Base-by-base conservation (phyloP, 345 rosid species). In the Cochlearia excelsa region DNA sequence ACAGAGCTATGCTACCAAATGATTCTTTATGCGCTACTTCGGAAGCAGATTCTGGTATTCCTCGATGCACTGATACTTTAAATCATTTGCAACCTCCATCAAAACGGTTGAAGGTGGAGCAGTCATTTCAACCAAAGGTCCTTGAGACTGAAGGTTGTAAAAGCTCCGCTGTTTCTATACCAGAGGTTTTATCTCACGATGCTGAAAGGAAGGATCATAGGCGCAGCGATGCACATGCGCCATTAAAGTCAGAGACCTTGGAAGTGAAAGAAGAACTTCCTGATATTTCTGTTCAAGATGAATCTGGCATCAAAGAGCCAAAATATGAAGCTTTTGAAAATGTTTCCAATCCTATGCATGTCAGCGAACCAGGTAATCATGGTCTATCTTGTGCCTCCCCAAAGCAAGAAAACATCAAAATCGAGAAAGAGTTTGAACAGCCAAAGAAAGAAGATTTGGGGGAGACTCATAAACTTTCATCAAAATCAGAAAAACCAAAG, bases 401-500 rank as follows among this genome's bases (percentile, higher is more conserved):
- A 30, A 81, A 79, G 76, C 78, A 69, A 68, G 91, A 88, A 59
- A 77, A 57, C 37, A 26, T 37, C 51, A 73, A 72, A 71, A 59
- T 70, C 64, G 82, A 87, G 82, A 84, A 68, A 75, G 90, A 82
- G 51, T 34, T 59, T 60, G 83, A 79, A 43, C 59, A 45, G 31
- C 49, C 63, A 46, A 90, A 81, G 80, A 81, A 73, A 79, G 95
- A 85, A 68, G 83, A 56, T 70, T 35, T 44, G 46, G 65, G 61
- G 31, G 84, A 77, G 69, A 64, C 79, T 70, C 23, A 16, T 16
- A 16, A 16, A 16, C 78, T 10, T 69, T 71, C 69, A 26, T 75
- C 86, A 11, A 87, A 82, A 80, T 84, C 97, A 59, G 96, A 87
- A 64, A 94, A 94, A 80, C 95, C 99, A 59, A 89, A 82, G 67